These are phyloP conservation scores for Talaromyces sp. DNA, from an alignment of 2,329 filamentous ascomycete species.

Conservation along the genomic window DNA sequence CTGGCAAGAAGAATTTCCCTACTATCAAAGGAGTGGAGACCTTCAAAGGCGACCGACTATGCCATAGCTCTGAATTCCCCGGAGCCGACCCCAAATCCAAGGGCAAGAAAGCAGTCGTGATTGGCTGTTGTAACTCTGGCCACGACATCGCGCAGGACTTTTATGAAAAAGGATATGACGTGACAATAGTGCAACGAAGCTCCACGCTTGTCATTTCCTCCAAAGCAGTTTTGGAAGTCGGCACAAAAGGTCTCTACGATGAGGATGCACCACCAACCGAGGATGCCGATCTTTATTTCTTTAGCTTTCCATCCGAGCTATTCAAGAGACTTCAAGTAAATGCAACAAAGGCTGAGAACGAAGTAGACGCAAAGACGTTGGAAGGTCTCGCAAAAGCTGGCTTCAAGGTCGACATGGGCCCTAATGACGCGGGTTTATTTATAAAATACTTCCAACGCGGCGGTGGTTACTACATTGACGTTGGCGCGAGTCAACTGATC, in stretches of 20 bases:
- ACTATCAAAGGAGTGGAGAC: slow-evolving; percentile 45
- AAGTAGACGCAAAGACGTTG: slow-evolving; percentile 34
- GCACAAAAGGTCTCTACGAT: slow-evolving; percentile 49
- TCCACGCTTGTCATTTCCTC: slow-evolving; percentile 62
- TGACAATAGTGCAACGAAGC: slow-evolving; percentile 67
- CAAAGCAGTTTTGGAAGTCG: slow-evolving; percentile 48
- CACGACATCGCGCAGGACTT: slow-evolving; percentile 68
- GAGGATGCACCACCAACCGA: slow-evolving; percentile 55
- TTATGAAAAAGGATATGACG: slow-evolving; percentile 60
- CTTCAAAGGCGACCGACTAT: slow-evolving; percentile 57
- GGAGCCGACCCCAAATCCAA: slow-evolving; percentile 46
- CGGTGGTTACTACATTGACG: slow-evolving; percentile 68
- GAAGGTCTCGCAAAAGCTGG: slow-evolving; percentile 51
- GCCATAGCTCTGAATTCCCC: slow-evolving; percentile 59
- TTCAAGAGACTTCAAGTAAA: slow-evolving; percentile 56
- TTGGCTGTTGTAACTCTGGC: slow-evolving; percentile 65
- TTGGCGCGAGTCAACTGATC: slow-evolving; percentile 60
- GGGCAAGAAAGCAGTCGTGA: slow-evolving; percentile 59
- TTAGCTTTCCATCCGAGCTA: slow-evolving; percentile 56
- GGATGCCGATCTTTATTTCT: slow-evolving; percentile 60
- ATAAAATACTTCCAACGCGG: slow-evolving; percentile 62
- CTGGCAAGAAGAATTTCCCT: slow-evolving; percentile 57
- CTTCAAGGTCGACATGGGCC: slow-evolving; percentile 58
- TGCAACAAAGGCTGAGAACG: slow-evolving; percentile 32
- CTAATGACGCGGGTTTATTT: slow-evolving; percentile 54